Conservation (phyloP, 176 grass and related monocot genomes). For the Guadua angustifolia region DNA sequence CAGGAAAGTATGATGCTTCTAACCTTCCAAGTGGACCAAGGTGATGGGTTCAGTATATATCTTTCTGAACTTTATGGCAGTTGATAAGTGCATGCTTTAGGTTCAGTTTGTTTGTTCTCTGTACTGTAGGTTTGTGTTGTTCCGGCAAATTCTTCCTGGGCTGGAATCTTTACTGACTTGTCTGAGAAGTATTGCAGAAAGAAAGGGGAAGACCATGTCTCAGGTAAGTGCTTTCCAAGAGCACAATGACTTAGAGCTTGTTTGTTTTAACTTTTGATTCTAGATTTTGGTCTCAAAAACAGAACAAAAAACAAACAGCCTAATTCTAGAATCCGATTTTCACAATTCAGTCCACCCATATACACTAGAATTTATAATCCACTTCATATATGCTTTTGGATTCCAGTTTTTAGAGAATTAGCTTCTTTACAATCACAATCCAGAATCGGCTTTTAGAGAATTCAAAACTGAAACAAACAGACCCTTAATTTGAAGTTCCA, state of each 20-base stretch:
- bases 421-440: too few relatives aligned
- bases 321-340: too few relatives aligned
- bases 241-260: slow-evolving; percentile 5
- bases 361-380: too few relatives aligned
- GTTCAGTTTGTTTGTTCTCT: slow-evolving; percentile 9
- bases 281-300: too few relatives aligned
- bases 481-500: not conserved
- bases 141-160: slow-evolving; percentile 92
- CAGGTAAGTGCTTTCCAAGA: slow-evolving; percentile 51
- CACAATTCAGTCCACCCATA: too few relatives aligned
- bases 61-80: not conserved
- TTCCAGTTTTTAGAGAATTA: too few relatives aligned
- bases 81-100: not conserved
- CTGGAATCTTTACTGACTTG: slow-evolving; percentile 66
- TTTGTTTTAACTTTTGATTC: too few relatives aligned
- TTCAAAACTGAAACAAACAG: too few relatives aligned
- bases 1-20: slow-evolving; percentile 46
- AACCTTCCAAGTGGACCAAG: slow-evolving; percentile 79
- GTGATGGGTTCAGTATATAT: slow-evolving; percentile 34
- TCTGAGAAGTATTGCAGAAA: slow-evolving; percentile 60
- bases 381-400: too few relatives aligned
- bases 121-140: slow-evolving; percentile 68
- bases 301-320: too few relatives aligned
- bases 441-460: too few relatives aligned
- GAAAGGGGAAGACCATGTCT: slow-evolving; percentile 87